Evolutionary conservation across 2,329 filamentous ascomycete genomes (phyloP), one percentile per base, ranked within the genome.

Genomic region (Cladobotryum protrusum): DNA sequence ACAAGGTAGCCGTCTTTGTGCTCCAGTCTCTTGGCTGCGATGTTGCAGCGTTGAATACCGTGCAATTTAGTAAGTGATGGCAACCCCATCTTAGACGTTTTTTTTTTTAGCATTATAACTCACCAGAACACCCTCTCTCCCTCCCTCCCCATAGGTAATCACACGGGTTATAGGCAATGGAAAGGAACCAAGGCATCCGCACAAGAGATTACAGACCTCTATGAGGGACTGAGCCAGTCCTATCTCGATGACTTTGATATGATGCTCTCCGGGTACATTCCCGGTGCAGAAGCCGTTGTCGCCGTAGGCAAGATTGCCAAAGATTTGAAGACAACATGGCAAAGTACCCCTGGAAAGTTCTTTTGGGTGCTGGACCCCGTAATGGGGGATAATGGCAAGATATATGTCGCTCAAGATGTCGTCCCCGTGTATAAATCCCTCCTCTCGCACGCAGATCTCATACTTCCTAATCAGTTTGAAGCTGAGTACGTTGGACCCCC

Each of bases 281-380:
- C 93, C 0, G 91, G 88, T 33, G 91, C 91, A 0, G 83, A 87
- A 7, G 86, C 86, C 1, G 88, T 99, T 35, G 79, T 87, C 60
- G 85, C 88, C 8, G 87, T 97, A 1, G 93, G 92, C 8, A 76
- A 77, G 49, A 96, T 99, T 57, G 93, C 82, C 12, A 77, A 84
- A 56, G 89, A 96, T 59, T 76, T 96, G 53, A 87, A 86, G 64
- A 73, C 78, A 47, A 85, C 83, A 59, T 76, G 81, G 2, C 73
- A 72, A 34, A 73, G 71, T 13, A 77, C 75, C 32, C 84, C 87
- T 0, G 87, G 89, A 0, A 82, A 78, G 42, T 96, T 97, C 72
- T 97, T 97, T 71, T 97, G 92, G 92, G 89, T 96, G 3, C 78
- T 99, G 20, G 93, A 99, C 66, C 93, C 95, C 0, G 93, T 99